Conservation (phyloP, 1,284 basidiomycete genomes). For the Trichosporon sp. region DNA sequence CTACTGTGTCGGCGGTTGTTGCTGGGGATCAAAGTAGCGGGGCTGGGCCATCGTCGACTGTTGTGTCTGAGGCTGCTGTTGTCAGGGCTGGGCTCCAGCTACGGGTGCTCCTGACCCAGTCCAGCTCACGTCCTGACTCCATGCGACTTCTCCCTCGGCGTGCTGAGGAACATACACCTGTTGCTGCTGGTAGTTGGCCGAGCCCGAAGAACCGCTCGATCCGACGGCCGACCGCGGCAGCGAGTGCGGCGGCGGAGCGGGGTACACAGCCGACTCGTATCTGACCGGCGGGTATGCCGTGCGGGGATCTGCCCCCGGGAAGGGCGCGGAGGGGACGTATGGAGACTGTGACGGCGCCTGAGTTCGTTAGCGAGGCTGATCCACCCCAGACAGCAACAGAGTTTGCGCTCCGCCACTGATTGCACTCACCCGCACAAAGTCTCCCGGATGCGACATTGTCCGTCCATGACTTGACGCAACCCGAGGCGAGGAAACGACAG, state of each 20-base stretch:
- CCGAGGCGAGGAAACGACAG: constrained; percentile 18
- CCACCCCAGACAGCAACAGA: constrained; percentile 6
- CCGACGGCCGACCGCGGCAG: constrained; percentile 25
- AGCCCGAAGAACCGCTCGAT: constrained; percentile 10
- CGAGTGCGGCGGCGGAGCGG: constrained; percentile 24
- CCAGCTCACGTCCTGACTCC: constrained; percentile 25
- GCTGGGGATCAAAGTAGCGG: neutral
- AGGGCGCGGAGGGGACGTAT: constrained; percentile 31
- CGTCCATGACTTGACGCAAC: constrained; percentile 17
- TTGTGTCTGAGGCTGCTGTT: neutral
- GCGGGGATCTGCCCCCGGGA: constrained; percentile 33
- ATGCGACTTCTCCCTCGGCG: constrained; percentile 19
- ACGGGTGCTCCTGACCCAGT: constrained; percentile 15
- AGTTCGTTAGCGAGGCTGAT: neutral
- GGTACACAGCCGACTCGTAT: constrained; percentile 35
- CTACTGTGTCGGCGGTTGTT: neutral
- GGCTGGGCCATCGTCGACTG: neutral
- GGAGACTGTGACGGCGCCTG: constrained; percentile 41
- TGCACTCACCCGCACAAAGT: constrained; percentile 22
- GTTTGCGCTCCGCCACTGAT: neutral
- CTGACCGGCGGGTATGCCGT: constrained; percentile 26
- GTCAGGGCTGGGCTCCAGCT: constrained; percentile 21
- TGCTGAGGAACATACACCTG: constrained; percentile 14
- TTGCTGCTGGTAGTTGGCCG: constrained; percentile 12
- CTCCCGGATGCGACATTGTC: constrained; percentile 23